Conservation (phyloP, 2,329 filamentous ascomycete genomes). For the Microascus cirrosus region DNA sequence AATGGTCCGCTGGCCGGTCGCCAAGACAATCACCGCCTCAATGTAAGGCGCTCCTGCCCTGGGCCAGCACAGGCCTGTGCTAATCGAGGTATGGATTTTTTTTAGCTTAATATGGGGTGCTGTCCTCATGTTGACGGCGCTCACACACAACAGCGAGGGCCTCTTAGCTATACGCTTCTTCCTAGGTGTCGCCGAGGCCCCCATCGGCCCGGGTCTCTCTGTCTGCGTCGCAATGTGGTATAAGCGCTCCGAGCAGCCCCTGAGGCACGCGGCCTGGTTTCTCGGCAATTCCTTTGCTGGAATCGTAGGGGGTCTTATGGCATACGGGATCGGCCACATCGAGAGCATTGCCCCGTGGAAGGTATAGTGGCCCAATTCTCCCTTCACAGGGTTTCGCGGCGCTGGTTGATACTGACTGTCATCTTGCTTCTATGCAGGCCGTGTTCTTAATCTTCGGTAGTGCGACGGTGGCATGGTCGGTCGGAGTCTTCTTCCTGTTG, state of each 20-base stretch:
- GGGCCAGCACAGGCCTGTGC: neutral
- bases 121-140: conserved; percentile 31
- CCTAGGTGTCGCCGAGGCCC: conserved; percentile 18
- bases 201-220: conserved; percentile 17
- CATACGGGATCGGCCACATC: conserved; percentile 19
- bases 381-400: neutral
- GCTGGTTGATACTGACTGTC: neutral
- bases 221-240: conserved; percentile 22
- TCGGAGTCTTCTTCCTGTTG: conserved; percentile 34
- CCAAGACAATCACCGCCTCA: conserved; percentile 11
- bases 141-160: conserved; percentile 19
- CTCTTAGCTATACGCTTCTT: conserved; percentile 20
- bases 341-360: conserved; percentile 9
- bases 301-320: conserved; percentile 15
- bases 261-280: conserved; percentile 20
- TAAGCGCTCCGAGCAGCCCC: conserved; percentile 16
- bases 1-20: conserved; percentile 11
- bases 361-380: neutral
- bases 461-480: conserved; percentile 12
- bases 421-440: neutral
- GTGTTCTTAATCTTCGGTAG: conserved; percentile 14
- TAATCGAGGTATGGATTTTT: neutral
- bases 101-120: conserved; percentile 19
- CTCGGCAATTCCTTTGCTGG: conserved; percentile 18
- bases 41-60: conserved; percentile 6